These are phyloP conservation scores for Ceratocystis harringtonii DNA, from an alignment of 2,329 filamentous ascomycete genomes.

Conservation along the genomic window DNA sequence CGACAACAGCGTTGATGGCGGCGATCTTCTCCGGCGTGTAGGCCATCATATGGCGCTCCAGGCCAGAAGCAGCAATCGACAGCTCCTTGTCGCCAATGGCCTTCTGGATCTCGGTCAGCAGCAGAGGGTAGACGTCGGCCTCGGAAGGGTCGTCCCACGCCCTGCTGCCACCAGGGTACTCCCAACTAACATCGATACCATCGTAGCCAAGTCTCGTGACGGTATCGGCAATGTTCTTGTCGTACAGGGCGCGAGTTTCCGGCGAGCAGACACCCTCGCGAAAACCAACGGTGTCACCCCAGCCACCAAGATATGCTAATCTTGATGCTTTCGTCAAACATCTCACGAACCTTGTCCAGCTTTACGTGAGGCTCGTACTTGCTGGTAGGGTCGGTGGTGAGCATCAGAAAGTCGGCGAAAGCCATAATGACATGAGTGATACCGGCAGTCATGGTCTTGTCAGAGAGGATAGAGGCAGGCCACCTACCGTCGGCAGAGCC, in stretches of 20 bases:
- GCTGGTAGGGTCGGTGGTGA: constrained; percentile 28
- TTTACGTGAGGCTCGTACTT: constrained; percentile 40
- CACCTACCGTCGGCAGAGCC: background rate
- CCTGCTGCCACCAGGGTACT: constrained; percentile 51
- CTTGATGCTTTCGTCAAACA: constrained; percentile 39
- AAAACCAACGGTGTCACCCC: constrained; percentile 55
- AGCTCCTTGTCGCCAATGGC: constrained; percentile 42
- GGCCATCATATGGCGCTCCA: constrained; percentile 50
- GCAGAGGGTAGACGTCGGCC: constrained; percentile 45
- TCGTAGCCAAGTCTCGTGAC: constrained; percentile 48
- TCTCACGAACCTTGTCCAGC: constrained; percentile 24
- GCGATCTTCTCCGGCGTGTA: constrained; percentile 45
- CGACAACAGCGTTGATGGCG: constrained; percentile 42
- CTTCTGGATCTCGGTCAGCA: constrained; percentile 42
- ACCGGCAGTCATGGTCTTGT: background rate
- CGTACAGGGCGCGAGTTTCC: constrained; percentile 40
- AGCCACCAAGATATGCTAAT: constrained; percentile 61
- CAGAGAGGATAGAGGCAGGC: background rate
- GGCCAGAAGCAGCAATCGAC: constrained; percentile 53
- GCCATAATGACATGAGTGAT: constrained; percentile 43
- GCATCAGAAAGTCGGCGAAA: constrained; percentile 41
- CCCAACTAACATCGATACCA: constrained; percentile 52
- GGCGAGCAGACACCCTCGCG: constrained; percentile 38
- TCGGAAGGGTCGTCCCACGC: constrained; percentile 49
- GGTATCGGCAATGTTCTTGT: constrained; percentile 48